A percentile compares a stretch with the other conserved stretches of the same genome.
phyloP scores from a whole-genome alignment of 164 flowering plant species.

The Chimonanthus salicifolius region DNA sequence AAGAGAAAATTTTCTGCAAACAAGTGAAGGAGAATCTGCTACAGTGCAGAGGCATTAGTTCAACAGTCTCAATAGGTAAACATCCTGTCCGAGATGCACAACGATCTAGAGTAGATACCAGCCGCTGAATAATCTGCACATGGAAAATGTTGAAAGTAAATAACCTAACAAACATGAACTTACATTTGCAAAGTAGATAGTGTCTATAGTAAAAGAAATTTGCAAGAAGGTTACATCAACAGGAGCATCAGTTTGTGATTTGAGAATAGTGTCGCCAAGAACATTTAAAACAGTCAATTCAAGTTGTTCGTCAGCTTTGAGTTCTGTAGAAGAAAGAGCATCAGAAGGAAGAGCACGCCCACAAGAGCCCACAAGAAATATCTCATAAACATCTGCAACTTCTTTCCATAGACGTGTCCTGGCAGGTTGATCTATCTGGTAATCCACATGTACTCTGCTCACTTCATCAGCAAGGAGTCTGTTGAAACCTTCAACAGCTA shows the following conservation, averaged over 20 bases:
- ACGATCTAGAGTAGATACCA: slow-evolving; percentile 77
- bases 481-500: slow-evolving; percentile 84
- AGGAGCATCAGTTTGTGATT: slow-evolving; percentile 63
- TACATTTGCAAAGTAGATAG: not conserved
- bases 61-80: slow-evolving; percentile 85
- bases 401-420: slow-evolving; percentile 88
- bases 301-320: slow-evolving; percentile 66
- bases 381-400: slow-evolving; percentile 85
- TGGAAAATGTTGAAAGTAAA: not conserved
- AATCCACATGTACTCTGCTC: slow-evolving; percentile 18
- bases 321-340: slow-evolving; percentile 41
- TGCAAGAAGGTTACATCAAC: slow-evolving; percentile 50
- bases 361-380: slow-evolving; percentile 87
- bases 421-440: slow-evolving; percentile 35
- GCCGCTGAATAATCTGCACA: slow-evolving; percentile 62
- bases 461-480: slow-evolving; percentile 59
- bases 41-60: slow-evolving; percentile 85
- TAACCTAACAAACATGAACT: not conserved
- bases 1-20: slow-evolving; percentile 76
- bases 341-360: slow-evolving; percentile 85
- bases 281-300: slow-evolving; percentile 68
- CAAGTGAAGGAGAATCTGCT: slow-evolving; percentile 92
- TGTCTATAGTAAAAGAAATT: not conserved
- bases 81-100: slow-evolving; percentile 96
- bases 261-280: slow-evolving; percentile 76